These are phyloP conservation scores for Globisporangium heterothallicum DNA, from an alignment of 352 stramenopile genomes.

Conservation along the genomic window DNA sequence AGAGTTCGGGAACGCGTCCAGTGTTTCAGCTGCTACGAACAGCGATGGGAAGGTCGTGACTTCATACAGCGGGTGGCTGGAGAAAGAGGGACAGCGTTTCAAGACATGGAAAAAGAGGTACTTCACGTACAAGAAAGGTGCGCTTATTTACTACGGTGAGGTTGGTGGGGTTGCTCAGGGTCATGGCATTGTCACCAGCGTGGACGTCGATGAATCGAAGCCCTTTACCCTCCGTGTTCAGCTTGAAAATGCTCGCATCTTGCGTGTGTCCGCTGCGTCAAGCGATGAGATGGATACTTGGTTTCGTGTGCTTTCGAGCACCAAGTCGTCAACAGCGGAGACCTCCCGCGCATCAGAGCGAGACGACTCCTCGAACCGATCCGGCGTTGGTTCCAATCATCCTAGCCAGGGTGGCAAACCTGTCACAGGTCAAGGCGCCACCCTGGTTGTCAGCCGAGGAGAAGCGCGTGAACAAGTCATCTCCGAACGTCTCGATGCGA, in stretches of 20 bases:
- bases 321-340: background rate
- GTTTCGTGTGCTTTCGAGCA: constrained; percentile 30
- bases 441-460: constrained; percentile 17
- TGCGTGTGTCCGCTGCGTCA: constrained; percentile 30
- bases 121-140: constrained; percentile 65
- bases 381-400: constrained; percentile 15
- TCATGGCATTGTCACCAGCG: constrained; percentile 47
- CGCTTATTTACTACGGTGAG: constrained; percentile 71
- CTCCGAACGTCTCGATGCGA: constrained; percentile 36
- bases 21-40: constrained; percentile 12
- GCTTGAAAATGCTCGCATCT: constrained; percentile 22
- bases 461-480: constrained; percentile 8
- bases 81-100: constrained; percentile 70
- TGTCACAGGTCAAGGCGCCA: constrained; percentile 20
- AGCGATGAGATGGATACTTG: constrained; percentile 38
- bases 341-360: background rate
- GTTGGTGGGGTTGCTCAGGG: constrained; percentile 50
- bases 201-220: constrained; percentile 38
- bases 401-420: no score
- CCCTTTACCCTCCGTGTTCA: constrained; percentile 43
- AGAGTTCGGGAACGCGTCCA: background rate
- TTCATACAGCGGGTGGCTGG: constrained; percentile 58
- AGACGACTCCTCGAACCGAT: constrained; percentile 11
- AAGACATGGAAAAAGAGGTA: constrained; percentile 78
- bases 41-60: constrained; percentile 18